phyloP scores from a whole-genome alignment of 495 filamentous ascomycete species.

The Aspergillus incahuasiensis region DNA sequence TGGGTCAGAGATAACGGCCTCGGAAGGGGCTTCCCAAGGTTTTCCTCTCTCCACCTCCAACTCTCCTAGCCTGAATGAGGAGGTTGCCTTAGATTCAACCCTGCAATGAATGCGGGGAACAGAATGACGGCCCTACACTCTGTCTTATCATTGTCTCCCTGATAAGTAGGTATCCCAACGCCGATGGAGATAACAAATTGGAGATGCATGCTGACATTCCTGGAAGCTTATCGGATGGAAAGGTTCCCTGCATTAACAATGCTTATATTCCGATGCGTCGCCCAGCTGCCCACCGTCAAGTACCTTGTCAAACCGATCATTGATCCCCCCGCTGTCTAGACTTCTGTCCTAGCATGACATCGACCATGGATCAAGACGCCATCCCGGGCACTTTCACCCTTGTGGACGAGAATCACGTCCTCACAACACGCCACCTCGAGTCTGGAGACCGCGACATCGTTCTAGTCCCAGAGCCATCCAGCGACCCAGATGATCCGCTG shows the following conservation, averaged over 20 bases:
- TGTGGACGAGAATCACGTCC: conserved; percentile 48
- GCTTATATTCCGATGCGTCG: background rate
- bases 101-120: background rate
- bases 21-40: background rate
- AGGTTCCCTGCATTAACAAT: background rate
- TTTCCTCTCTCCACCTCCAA: background rate
- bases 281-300: background rate
- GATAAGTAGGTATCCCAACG: background rate
- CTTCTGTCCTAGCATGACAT: conserved; percentile 24
- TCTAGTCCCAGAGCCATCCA: conserved; percentile 54
- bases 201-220: background rate
- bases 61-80: background rate
- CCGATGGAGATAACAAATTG: background rate
- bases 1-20: background rate
- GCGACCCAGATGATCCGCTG: conserved; percentile 56
- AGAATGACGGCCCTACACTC: background rate
- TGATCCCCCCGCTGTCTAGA: background rate
- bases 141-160: background rate
- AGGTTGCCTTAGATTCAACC: too few relatives aligned
- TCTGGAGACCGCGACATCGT: conserved; percentile 47
- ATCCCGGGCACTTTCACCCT: conserved; percentile 54
- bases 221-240: background rate
- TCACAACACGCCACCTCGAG: conserved; percentile 40
- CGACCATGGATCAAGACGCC: conserved; percentile 33
- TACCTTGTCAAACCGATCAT: background rate